phyloP scores from a whole-genome alignment of 2,329 filamentous ascomycete species.

The Hymenoscyphus salicellus region DNA sequence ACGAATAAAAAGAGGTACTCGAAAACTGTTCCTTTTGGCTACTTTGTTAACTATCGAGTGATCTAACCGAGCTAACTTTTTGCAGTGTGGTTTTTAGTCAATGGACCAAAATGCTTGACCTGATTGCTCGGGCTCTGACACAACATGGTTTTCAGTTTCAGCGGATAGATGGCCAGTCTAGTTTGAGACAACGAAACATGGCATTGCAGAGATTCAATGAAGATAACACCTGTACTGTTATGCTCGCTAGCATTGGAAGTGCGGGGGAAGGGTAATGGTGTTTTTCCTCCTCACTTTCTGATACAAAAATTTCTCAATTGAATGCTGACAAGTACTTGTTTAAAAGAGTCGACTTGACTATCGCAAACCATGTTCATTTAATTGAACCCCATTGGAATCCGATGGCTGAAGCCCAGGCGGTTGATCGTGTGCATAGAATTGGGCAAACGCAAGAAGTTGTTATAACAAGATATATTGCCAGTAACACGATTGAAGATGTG shows the following conservation, averaged over 20 bases:
- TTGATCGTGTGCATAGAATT: conserved; percentile 24
- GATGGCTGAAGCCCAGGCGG: conserved; percentile 29
- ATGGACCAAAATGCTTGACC: conserved; percentile 7
- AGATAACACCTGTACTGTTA: neutral
- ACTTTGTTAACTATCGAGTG: neutral
- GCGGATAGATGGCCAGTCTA: neutral
- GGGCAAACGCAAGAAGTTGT: conserved; percentile 24
- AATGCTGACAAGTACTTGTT: neutral
- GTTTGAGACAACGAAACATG: neutral
- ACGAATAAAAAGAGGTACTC: neutral
- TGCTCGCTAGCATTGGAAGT: conserved; percentile 7
- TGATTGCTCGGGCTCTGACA: neutral
- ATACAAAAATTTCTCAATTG: neutral
- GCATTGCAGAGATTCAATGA: conserved; percentile 1
- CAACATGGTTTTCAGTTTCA: conserved; percentile 4
- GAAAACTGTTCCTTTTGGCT: neutral
- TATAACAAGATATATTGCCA: conserved; percentile 29
- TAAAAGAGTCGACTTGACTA: conserved; percentile 16
- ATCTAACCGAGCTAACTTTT: neutral
- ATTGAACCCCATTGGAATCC: conserved; percentile 35
- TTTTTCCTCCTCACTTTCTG: neutral
- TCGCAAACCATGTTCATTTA: conserved; percentile 28
- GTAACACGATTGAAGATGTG: neutral
- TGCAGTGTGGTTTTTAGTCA: conserved; percentile 6
- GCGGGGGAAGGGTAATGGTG: neutral